Evolutionary conservation across 495 filamentous ascomycete species (phyloP).

Genomic region (Penicillium salamii): DNA sequence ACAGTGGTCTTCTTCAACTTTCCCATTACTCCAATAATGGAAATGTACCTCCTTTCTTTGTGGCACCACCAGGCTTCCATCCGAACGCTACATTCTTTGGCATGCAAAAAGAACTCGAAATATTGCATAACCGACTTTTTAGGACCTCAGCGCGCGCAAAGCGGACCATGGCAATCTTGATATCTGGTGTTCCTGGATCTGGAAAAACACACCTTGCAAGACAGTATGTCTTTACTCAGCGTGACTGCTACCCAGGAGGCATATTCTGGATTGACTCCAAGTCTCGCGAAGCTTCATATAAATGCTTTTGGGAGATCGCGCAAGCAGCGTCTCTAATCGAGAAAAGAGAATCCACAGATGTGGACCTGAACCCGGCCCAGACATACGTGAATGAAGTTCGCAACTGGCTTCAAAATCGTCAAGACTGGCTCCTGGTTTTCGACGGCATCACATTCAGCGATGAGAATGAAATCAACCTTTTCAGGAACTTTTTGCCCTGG

Average conservation of each 20-base stretch:
- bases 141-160: constrained; percentile 59
- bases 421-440: constrained; percentile 73
- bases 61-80: constrained; percentile 73
- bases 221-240: constrained; percentile 72
- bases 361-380: constrained; percentile 41
- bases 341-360: constrained; percentile 33
- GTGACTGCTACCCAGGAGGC: constrained; percentile 65
- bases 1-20: constrained; percentile 20
- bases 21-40: constrained; percentile 23
- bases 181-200: constrained; percentile 71
- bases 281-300: constrained; percentile 57
- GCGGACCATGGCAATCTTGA: constrained; percentile 65
- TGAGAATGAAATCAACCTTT: constrained; percentile 52
- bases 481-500: constrained; percentile 68
- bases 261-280: constrained; percentile 80
- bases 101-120: constrained; percentile 65
- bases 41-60: constrained; percentile 43
- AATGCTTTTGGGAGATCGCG: constrained; percentile 74
- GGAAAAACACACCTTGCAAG: constrained; percentile 82
- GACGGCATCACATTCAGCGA: constrained; percentile 70
- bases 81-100: constrained; percentile 76
- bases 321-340: constrained; percentile 57
- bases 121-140: constrained; percentile 64
- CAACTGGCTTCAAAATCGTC: constrained; percentile 66
- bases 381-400: constrained; percentile 60